Base-by-base conservation (phyloP, 805 yeast genomes). In the Cyberlindnera japonica region DNA sequence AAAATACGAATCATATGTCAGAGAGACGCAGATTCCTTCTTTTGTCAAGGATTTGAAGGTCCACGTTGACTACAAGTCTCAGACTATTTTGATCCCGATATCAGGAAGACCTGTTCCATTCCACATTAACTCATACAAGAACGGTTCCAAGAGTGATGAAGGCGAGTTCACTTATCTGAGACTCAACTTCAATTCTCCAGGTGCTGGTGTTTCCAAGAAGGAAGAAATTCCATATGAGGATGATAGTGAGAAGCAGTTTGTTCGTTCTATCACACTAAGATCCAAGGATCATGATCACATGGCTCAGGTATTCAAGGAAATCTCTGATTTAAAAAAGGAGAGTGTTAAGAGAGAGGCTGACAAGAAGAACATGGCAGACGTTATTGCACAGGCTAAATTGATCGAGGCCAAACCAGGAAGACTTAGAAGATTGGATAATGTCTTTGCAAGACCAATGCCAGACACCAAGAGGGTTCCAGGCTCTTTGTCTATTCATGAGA, bases 31-130 rank as follows among this genome's bases (percentile, higher is more conserved):
- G 69, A 81, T 91, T 48, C 98, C 99, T 29, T 65, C 70, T 26
- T 75, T 76, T 53, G 95, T 89, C 15, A 78, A 81, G 55, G 96
- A 90, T 59, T 71, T 93, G 61, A 81, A 81, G 58, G 79, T 91
- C 45, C 90, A 83, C 59, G 89, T 93, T 43, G 99, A 91, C 61
- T 72, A 78, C 60, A 87, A 85, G 56, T 76, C 84, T 43, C 96
- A 90, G 64, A 85, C 97, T 2, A 83, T 91, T 41, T 77, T 91
- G 45, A 68, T 91, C 44, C 99, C 99, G 37, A 83, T 91, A 43
- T 77, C 83, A 55, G 99, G 99, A 48, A 75, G 98, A 56, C 97
- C 98, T 1, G 98, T 93, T 38, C 99, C 99, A 18, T 91, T 93
- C 72, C 99, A 91, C 62, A 89, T 91, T 58, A 88, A 88, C 61